phyloP scores from a whole-genome alignment of 768 basidiomycete species.

The Asterophora lycoperdoides region DNA sequence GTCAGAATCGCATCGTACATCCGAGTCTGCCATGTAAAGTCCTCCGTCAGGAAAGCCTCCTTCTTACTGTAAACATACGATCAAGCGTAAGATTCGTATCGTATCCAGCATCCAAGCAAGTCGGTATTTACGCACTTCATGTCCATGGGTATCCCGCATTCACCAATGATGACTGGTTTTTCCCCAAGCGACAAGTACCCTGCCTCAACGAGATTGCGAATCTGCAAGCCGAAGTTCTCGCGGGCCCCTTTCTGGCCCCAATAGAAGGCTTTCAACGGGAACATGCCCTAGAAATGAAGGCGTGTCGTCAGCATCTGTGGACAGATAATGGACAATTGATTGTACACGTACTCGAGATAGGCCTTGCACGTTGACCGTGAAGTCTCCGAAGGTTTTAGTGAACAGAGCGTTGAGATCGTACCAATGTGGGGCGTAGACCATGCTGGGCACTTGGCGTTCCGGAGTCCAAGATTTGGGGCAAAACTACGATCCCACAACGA shows the following conservation, averaged over 20 bases:
- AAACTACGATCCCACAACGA: slow-evolving; percentile 34
- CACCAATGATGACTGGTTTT: slow-evolving; percentile 81
- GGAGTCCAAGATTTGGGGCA: slow-evolving; percentile 76
- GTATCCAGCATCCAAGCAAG: neutral
- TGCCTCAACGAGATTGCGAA: slow-evolving; percentile 70
- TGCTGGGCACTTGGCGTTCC: slow-evolving; percentile 46
- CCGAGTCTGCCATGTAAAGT: slow-evolving; percentile 77
- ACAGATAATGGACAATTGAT: slow-evolving; percentile 14
- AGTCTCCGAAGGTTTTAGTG: slow-evolving; percentile 74
- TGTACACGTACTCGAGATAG: slow-evolving; percentile 79
- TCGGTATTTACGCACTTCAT: slow-evolving; percentile 68
- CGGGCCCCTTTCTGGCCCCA: slow-evolving; percentile 82
- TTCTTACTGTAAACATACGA: slow-evolving; percentile 43
- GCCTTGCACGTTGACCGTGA: slow-evolving; percentile 92
- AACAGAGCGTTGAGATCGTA: slow-evolving; percentile 93
- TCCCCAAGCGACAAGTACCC: slow-evolving; percentile 73
- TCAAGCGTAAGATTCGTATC: neutral
- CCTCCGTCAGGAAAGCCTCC: slow-evolving; percentile 65
- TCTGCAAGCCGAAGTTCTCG: slow-evolving; percentile 80
- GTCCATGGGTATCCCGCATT: slow-evolving; percentile 96
- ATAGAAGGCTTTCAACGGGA: slow-evolving; percentile 73
- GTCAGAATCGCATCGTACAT: slow-evolving; percentile 96
- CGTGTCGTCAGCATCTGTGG: neutral
- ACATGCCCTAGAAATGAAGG: slow-evolving; percentile 64
- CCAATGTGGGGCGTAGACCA: slow-evolving; percentile 40